Percentiles rank a stretch among this genome's conserved stretches.
Evolutionary conservation across 768 basidiomycete genomes (phyloP).

Genomic region (Floccularia luteovirens): DNA sequence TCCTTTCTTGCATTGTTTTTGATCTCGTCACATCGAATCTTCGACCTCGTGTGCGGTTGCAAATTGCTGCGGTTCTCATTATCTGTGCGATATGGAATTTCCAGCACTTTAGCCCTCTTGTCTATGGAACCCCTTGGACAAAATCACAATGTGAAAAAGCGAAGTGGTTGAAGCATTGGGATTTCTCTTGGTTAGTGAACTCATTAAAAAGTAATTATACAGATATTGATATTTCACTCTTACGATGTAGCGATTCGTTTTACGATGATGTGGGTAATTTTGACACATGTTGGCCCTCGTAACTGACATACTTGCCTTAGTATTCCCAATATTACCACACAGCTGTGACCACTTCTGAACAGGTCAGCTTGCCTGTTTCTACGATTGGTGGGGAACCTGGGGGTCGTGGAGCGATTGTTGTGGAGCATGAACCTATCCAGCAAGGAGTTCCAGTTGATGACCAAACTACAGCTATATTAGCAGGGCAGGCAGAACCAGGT

Average conservation of each 20-base stretch:
- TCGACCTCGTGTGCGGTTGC: slow-evolving; percentile 67
- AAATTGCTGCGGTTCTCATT: slow-evolving; percentile 70
- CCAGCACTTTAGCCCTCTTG: slow-evolving; percentile 69
- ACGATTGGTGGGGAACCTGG: slow-evolving; percentile 43
- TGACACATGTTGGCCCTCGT: background rate
- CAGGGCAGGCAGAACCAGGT: slow-evolving; percentile 64
- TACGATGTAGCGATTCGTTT: slow-evolving; percentile 68
- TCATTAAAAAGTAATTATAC: slow-evolving; percentile 2
- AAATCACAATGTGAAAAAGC: slow-evolving; percentile 65
- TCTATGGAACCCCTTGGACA: slow-evolving; percentile 87
- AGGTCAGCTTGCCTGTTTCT: slow-evolving; percentile 24
- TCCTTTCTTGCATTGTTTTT: slow-evolving; percentile 70
- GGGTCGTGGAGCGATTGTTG: slow-evolving; percentile 49
- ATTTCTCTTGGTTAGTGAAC: slow-evolving; percentile 74
- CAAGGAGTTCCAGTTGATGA: slow-evolving; percentile 10
- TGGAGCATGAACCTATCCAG: slow-evolving; percentile 29
- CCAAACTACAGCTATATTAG: slow-evolving; percentile 27
- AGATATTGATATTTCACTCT: slow-evolving; percentile 1
- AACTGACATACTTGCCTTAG: slow-evolving; percentile 21
- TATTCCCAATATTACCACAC: slow-evolving; percentile 46
- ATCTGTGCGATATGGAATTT: slow-evolving; percentile 76
- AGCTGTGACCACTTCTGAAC: slow-evolving; percentile 26
- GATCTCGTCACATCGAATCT: slow-evolving; percentile 80
- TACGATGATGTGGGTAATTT: slow-evolving; percentile 45
- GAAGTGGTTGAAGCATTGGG: slow-evolving; percentile 92